These are phyloP conservation scores for Dactylis glomerata DNA, from an alignment of 176 grass and related monocot genomes.

Conservation along the genomic window DNA sequence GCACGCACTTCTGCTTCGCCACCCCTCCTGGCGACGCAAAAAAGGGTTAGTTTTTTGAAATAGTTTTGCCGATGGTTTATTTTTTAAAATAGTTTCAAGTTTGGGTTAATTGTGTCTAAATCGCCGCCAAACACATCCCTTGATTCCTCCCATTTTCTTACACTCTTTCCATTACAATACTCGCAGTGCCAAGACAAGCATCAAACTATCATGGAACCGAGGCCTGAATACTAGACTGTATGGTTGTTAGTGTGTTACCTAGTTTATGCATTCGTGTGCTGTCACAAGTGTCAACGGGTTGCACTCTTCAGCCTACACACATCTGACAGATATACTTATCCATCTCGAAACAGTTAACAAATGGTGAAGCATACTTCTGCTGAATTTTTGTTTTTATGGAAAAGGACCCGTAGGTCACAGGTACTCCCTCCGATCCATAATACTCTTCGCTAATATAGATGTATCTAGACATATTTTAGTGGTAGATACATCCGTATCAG, in stretches of 20 bases:
- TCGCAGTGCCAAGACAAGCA: not conserved
- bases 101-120: no score
- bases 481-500: no score
- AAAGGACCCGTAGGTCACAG: not conserved
- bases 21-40: no score
- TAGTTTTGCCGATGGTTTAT: no score
- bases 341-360: not conserved
- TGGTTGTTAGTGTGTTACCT: not conserved
- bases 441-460: no score
- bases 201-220: not conserved
- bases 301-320: slow-evolving; percentile 3
- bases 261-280: not conserved
- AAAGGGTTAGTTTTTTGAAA: no score
- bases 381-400: not conserved
- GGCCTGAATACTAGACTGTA: not conserved
- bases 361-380: not conserved
- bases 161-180: not conserved
- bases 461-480: no score
- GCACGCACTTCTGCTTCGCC: no score
- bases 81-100: no score
- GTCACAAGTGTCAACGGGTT: slow-evolving; percentile 13
- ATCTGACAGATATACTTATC: not conserved
- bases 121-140: slow-evolving; percentile 21
- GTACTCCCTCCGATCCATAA: no score
- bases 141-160: slow-evolving; percentile 22